phyloP scores from a whole-genome alignment of 306 rosid genomes.

The Rosa lucieae region DNA sequence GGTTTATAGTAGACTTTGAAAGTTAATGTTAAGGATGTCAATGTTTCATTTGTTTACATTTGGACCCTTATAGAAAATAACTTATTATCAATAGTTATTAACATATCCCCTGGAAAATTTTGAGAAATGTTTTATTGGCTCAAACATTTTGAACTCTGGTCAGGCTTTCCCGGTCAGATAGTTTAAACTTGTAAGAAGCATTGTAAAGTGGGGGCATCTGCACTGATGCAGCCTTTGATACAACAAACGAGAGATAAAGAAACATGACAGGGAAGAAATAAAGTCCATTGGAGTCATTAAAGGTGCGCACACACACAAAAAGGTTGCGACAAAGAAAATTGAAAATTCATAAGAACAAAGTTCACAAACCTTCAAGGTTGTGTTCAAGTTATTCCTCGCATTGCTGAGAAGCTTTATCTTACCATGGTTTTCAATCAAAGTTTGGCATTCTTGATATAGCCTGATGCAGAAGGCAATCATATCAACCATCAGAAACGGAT shows the following conservation, averaged over 20 bases:
- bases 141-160: background rate
- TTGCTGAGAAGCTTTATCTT: conserved; percentile 98
- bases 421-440: conserved; percentile 92
- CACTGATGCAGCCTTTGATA: background rate
- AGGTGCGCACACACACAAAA: background rate
- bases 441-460: conserved; percentile 90
- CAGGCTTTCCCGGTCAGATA: background rate
- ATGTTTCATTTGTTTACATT: background rate
- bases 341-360: conserved; percentile 9
- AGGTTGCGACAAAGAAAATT: conserved; percentile 1
- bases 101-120: background rate
- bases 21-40: background rate
- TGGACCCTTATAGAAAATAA: background rate
- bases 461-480: conserved; percentile 50
- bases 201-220: background rate
- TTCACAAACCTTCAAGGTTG: conserved; percentile 79
- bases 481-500: conserved; percentile 29
- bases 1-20: background rate
- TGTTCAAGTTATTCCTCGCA: conserved; percentile 91
- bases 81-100: background rate
- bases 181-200: background rate
- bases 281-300: background rate
- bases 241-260: background rate
- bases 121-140: background rate
- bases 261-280: background rate